These are phyloP conservation scores for Bruguiera sexangula DNA, from an alignment of 345 rosid species.

Conservation along the genomic window DNA sequence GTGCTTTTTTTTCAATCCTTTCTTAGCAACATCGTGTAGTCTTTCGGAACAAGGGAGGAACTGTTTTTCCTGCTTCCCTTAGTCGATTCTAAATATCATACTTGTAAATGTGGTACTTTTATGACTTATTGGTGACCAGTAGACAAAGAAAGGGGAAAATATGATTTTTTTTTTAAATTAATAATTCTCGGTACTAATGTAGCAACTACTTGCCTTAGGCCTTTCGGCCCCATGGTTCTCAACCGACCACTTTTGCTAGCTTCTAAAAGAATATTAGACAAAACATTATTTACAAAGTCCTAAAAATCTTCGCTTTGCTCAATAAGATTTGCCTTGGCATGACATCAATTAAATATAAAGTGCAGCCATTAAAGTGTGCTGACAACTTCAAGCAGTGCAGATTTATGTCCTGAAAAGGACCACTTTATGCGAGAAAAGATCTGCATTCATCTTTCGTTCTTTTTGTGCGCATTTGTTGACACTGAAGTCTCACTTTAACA, in stretches of 20 bases:
- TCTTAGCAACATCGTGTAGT: too few relatives aligned
- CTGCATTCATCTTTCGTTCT: neutral
- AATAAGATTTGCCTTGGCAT: conserved; percentile 43
- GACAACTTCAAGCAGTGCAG: neutral
- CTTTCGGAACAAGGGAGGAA: too few relatives aligned
- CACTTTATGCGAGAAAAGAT: neutral
- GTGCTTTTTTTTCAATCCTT: too few relatives aligned
- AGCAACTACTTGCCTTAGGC: neutral
- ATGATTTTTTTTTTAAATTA: neutral
- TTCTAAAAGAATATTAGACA: conserved; percentile 16
- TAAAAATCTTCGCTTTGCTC: conserved; percentile 67
- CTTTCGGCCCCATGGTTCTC: conserved; percentile 26
- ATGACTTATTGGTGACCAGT: conserved; percentile 4
- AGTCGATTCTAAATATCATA: neutral
- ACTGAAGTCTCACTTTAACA: neutral
- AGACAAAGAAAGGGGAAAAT: neutral
- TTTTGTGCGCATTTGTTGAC: neutral
- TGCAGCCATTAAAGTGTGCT: neutral
- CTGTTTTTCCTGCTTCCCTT: too few relatives aligned
- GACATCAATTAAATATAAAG: conserved; percentile 15
- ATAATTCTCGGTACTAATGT: conserved; percentile 4
- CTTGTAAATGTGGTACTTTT: conserved; percentile 17
- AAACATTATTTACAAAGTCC: conserved; percentile 44
- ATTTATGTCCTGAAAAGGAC: neutral
- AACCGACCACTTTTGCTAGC: conserved; percentile 10